Base-by-base conservation (phyloP, 2,329 filamentous ascomycete genomes). In the Polychaeton citri region DNA sequence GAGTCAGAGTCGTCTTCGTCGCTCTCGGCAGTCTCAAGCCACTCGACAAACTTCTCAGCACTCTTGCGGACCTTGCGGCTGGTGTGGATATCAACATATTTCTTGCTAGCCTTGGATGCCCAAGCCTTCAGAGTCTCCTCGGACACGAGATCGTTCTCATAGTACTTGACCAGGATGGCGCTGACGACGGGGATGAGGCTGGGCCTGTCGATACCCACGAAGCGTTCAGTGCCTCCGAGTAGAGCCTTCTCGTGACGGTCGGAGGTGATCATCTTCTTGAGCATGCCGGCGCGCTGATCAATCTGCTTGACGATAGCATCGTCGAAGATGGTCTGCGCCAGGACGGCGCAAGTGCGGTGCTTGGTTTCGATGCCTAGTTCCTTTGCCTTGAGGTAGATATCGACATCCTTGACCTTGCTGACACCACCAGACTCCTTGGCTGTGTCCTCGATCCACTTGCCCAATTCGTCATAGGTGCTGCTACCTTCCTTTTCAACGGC, bases 41-140 rank as follows among this genome's bases (percentile, higher is more conserved):
- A 96, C 51, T 78, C 81, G 54, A 95, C 72, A 74, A 98, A 98
- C 45, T 83, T 79, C 68, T 92, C 82, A 36, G 90, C 86, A 46
- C 84, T 81, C 71, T 92, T 88, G 66, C 87, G 85, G 44, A 96
- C 86, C 72, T 92, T 93, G 72, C 86, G 88, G 66, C 85, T 93
- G 42, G 78, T 87, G 41, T 79, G 59, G 42, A 92, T 63, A 58
- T 96, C 88, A 50, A 92, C 83, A 59, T 96, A 96, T 69, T 95
- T 95, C 79, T 93, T 95, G 75, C 85, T 94, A 40, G 88, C 86
- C 72, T 90, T 94, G 57, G 74, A 72, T 46, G 87, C 88, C 88
- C 90, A 98, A 50, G 80, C 79, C 63, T 79, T 82, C 57, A 93
- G 76, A 12, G 86, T 75, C 44, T 94, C 87, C 67, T 98, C 90